Evolutionary conservation across 202 grass and related monocot genomes (phyloP), one percentile per base, ranked within the genome.

Genomic region (Panicum hallii): DNA sequence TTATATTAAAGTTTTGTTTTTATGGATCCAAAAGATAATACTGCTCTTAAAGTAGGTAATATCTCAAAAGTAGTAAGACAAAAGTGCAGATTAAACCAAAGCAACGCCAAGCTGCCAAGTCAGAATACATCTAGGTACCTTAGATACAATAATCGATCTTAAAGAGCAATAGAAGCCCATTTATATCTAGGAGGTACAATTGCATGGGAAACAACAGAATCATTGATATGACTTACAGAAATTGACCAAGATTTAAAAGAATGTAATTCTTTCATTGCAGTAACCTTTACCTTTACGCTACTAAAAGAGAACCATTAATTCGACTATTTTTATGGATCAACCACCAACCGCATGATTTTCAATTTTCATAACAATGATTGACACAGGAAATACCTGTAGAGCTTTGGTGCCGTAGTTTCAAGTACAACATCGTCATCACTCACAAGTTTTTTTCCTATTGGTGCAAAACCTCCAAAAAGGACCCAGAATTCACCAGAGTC

Each of bases 401-500:
- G 87, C 84, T 90, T 97, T 76, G 92, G 88, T 55, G 89, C 71
- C 63, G 92, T 88, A 65, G 84, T 94, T 93, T 91, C 95, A 73
- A 94, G 92, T 82, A 89, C 89, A 91, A 94, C 15, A 87, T 94
- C 92, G 82, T 97, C 92, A 70, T 97, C 95, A 77, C 65, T 86
- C 20, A 90, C 60, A 5, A 62, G 23, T 79, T 94, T 97, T 70
- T 97, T 97, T 23, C 92, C 95, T 64, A 97, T 94, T 23, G 95
- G 95, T 85, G 95, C 95, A 90, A 97, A 97, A 70, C 95, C 95
- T 77, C 95, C 95, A 83, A 97, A 94, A 50, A 93, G 90, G 19
- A 94, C 90, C 95, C 95, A 97, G 74, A 97, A 97, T 88, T 94
- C 92, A 85, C 95, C 95, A 40, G 95, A 97, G 84, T 97, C 95